Base-by-base conservation (phyloP, 2,329 filamentous ascomycete genomes). In the Cercospora brassicicola region DNA sequence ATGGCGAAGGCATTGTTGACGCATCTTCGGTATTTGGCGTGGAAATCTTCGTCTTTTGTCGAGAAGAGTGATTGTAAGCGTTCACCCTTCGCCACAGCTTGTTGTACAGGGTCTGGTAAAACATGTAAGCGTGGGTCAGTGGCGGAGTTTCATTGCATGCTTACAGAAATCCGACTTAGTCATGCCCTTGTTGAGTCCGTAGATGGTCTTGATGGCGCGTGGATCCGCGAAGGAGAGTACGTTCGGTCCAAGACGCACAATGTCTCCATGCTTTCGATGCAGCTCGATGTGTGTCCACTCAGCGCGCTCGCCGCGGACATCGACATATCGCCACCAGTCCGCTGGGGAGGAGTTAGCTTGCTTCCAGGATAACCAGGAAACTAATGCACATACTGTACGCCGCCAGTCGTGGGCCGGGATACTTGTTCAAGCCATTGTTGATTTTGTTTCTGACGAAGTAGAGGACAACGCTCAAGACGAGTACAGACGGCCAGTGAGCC, bases 121-220 rank as follows among this genome's bases (percentile, higher is more conserved):
- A 9, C 20, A 28, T 8, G 30, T 65, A 45, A 60, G 55, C 30
- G 20, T 26, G 8, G n/a, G 23, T 13, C 10, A 2, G 11, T 55
- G 8, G 36, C 30, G 36, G n/a, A 23, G 0, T 0, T 6, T 11
- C 4, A 23, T 30, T 20, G 20, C 48, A 4, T 5, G 18, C 66
- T 48, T 64, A 68, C 67, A 94, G 77, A 94, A 94, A 71, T 91
- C 89, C 31, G 90, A 93, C 89, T 95, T 95, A 59, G 86, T 81
- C 73, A 93, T 91, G 0, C 91, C 91, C 79, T 94, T 94, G 77
- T 94, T 94, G 53, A 94, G 79, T 0, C 91, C 91, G 77, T 95
- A 96, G 55, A 95, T 94, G 10, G 83, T 82, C 79, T 91, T 91
- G 72, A 94, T 82, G 0, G 91, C 90, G 67, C 86, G 86, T 0